Base-by-base conservation (phyloP, 2,329 filamentous ascomycete genomes). In the Talaromyces sp. region DNA sequence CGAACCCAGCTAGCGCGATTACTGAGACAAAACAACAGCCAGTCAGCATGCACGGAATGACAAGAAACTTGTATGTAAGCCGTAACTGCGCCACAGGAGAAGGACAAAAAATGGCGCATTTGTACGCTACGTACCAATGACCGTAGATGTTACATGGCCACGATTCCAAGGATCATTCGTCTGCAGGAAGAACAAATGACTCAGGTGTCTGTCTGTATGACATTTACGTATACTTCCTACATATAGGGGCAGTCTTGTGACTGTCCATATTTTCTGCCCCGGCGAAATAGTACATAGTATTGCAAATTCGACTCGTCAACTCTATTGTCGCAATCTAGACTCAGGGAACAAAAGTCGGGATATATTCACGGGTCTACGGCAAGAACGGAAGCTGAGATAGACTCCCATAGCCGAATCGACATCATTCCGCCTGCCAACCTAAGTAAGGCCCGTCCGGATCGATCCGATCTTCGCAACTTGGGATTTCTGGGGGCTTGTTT, bases 1-100 rank as follows among this genome's bases (percentile, higher is more conserved):
- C 49, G 31, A 52, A 11, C 49, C 49, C 49, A 33, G 4, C 5
- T 56, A 56, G 33, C 6, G 31, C 52, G 6, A 54, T 54, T 33
- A 54, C 31, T 35, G 25, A 33, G 27, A 35, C 49, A 2, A 7
- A 8, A 35, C 17, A 35, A 4, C 31, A 19, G 7, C 52, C 52
- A 56, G 33, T 56, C 2, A 56, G 27, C 22, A n/a, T 0, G 31
- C 50, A 22, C 2, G 1, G 5, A 56, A 56, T 56, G 17, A 9
- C n/a, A 7, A 9, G 52, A 56, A 56, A 37, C 33, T 67, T 75
- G 66, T 69, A 25, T 17, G 45, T 3, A 49, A 27, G 47, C 22
- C 9, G 11, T 19, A 66, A 37, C 67, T 68, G 39, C 69, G 69
- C 8, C 66, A 69, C 31, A 75, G 75, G 58, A 75, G 63, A 73